phyloP scores from a whole-genome alignment of 306 rosid species.

The Cicer bijugum region DNA sequence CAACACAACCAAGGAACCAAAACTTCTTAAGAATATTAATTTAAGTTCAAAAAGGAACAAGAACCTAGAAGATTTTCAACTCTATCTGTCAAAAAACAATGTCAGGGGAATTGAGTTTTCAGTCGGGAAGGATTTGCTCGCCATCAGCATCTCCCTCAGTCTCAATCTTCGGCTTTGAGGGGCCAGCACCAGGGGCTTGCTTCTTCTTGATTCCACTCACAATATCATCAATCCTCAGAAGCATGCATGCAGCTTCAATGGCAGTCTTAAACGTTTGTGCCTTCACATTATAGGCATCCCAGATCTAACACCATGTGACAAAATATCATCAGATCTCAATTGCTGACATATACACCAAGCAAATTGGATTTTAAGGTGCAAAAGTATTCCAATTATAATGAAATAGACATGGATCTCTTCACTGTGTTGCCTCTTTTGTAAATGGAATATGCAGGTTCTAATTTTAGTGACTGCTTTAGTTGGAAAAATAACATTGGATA shows the following conservation, averaged over 20 bases:
- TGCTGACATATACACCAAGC: background rate
- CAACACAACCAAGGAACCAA: slow-evolving; percentile 42
- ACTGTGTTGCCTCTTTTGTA: background rate
- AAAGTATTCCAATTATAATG: background rate
- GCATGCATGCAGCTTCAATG: slow-evolving; percentile 98
- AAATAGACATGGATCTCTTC: slow-evolving; percentile 32
- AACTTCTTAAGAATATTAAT: slow-evolving; percentile 36
- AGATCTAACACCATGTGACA: slow-evolving; percentile 58
- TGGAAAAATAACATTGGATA: background rate
- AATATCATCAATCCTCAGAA: slow-evolving; percentile 91
- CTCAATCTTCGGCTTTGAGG: slow-evolving; percentile 78
- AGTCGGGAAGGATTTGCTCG: slow-evolving; percentile 86
- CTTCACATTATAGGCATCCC: slow-evolving; percentile 98
- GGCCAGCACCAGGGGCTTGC: slow-evolving; percentile 80
- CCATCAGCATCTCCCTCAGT: slow-evolving; percentile 82
- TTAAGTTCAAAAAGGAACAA: slow-evolving; percentile 39
- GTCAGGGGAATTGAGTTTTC: slow-evolving; percentile 41
- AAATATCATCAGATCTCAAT: slow-evolving; percentile 36
- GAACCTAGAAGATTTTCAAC: slow-evolving; percentile 40
- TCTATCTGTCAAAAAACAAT: slow-evolving; percentile 39
- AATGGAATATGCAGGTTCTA: slow-evolving; percentile 1
- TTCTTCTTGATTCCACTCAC: slow-evolving; percentile 98
- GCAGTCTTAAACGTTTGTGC: slow-evolving; percentile 97
- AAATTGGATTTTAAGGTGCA: background rate
- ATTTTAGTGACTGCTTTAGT: background rate